Evolutionary conservation across 1,284 basidiomycete genomes (phyloP), one percentile per base, ranked within the genome.

Genomic region (Earliella scabrosa): DNA sequence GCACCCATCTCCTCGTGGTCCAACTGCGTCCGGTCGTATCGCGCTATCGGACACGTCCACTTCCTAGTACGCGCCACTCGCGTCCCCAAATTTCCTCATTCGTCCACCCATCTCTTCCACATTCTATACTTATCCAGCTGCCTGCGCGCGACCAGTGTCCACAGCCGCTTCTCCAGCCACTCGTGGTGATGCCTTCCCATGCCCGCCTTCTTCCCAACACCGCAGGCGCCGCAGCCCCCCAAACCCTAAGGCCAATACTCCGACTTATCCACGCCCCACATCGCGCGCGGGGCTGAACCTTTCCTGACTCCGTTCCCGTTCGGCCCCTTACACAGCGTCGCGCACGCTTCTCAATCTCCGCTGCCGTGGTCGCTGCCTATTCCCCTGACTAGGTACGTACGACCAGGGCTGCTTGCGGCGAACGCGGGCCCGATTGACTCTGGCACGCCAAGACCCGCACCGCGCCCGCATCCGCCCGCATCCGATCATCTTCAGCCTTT

Each of bases 111-210:
- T 45, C 43, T 20, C 31, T 18, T 20, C 38, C 49, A 24, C 38
- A 27, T n/a, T 29, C 56, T 61, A 59, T 61, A 58, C 54, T 56
- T 61, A 61, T 54, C 60, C 45, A 51, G 45, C 6, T n/a, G 23
- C 51, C 44, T 52, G 51, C 45, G 44, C 54, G 36, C 16, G n/a
- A 45, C 59, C 53, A 41, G 60, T 58, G 60, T 50, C 13, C n/a
- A 32, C 9, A 46, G 44, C 46, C 29, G 49, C 43, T 48, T 55
- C 52, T 38, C 38, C 27, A 35, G 20, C 45, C 43, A 49, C 50
- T 50, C 56, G 56, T 53, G 51, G 44, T 58, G 50, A 55, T 53
- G 27, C 35, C 34, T 53, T 54, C 60, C 53, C 60, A 53, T 50
- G 50, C 34, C 44, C 36, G 31, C 39, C 32, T 50, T 34, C 43